phyloP scores from a whole-genome alignment of 768 basidiomycete species.

The Rickenella mellea region DNA sequence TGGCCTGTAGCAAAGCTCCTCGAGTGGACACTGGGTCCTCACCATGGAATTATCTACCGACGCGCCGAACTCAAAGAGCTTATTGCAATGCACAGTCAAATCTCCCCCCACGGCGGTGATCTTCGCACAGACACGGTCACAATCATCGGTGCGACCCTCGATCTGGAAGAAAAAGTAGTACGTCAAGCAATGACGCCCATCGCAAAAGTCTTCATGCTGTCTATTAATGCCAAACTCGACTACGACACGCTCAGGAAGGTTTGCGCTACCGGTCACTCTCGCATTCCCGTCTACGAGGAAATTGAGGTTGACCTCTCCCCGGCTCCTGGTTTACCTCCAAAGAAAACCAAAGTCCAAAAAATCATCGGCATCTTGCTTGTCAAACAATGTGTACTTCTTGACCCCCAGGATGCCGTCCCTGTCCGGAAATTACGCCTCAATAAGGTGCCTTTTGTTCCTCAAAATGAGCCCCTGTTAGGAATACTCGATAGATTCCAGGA shows the following conservation, averaged over 20 bases:
- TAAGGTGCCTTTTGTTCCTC: constrained; percentile 79
- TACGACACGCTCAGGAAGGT: constrained; percentile 71
- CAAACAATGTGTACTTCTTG: constrained; percentile 82
- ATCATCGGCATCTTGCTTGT: constrained; percentile 82
- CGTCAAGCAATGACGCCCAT: constrained; percentile 81
- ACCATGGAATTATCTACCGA: constrained; percentile 88
- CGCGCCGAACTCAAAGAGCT: constrained; percentile 82
- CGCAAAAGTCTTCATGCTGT: constrained; percentile 75
- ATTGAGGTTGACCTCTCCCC: constrained; percentile 46
- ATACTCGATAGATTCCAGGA: constrained; percentile 87
- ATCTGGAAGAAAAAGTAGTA: constrained; percentile 78
- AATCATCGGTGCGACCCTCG: constrained; percentile 84
- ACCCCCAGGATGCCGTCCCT: constrained; percentile 84
- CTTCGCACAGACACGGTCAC: constrained; percentile 79
- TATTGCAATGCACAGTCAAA: constrained; percentile 77
- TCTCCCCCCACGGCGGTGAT: constrained; percentile 72
- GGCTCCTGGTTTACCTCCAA: neutral
- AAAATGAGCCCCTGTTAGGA: constrained; percentile 75
- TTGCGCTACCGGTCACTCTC: constrained; percentile 71
- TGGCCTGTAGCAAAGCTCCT: constrained; percentile 85
- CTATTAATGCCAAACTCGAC: constrained; percentile 75
- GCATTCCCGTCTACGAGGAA: constrained; percentile 77
- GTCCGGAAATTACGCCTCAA: constrained; percentile 78
- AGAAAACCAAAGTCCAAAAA: constrained; percentile 49
- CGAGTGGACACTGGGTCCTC: constrained; percentile 66